Evolutionary conservation across 371 early-diverging fungal species (phyloP), one percentile per base, ranked within the genome.

Genomic region (Synchytrium microbalum): DNA sequence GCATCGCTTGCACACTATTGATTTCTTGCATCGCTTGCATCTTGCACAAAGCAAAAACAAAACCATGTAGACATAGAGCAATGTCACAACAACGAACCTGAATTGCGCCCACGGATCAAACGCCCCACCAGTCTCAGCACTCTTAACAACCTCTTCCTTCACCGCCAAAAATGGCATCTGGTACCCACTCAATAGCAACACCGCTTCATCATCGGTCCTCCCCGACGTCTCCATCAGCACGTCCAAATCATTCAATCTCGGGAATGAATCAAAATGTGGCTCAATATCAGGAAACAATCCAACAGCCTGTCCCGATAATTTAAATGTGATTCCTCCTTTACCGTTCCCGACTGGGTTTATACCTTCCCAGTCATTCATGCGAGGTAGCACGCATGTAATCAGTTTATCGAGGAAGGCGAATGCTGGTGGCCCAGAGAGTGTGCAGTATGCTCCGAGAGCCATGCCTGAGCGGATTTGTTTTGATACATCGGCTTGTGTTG

Each of bases 361-460:
- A 1, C 95, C 96, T 51, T 83, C 79, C 88, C 90, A 97, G 75
- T 95, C 95, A 65, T 92, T 91, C 64, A 96, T 77, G 56, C 92
- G 89, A 55, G 98, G 98, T 62, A 97, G 73, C 5, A 97, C 95
- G 24, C 91, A 86, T 75, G 95, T 93, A 0, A 90, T 85, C 32
- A 94, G 80, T 72, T 95, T 95, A 74, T 97, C 98, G 72, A 97
- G 72, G 67, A 97, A 96, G 60, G 86, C 84, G 76, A 88, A 94
- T 92, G 94, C 94, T 65, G 84, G 84, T 53, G 89, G 86, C 33
- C 95, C 95, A 19, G 79, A 78, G 59, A 92, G 69, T 56, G 75
- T 86, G 16, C 90, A 89, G 68, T 86, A 83, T 65, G 84, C 87
- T 33, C 92, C 91, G 56, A 95, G 80, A 29, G 95, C 92, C 93